A percentile compares a stretch with the other conserved stretches of the same genome.
These are phyloP conservation scores for Bretschneidera sinensis DNA, from an alignment of 345 rosid genomes.

Conservation along the genomic window DNA sequence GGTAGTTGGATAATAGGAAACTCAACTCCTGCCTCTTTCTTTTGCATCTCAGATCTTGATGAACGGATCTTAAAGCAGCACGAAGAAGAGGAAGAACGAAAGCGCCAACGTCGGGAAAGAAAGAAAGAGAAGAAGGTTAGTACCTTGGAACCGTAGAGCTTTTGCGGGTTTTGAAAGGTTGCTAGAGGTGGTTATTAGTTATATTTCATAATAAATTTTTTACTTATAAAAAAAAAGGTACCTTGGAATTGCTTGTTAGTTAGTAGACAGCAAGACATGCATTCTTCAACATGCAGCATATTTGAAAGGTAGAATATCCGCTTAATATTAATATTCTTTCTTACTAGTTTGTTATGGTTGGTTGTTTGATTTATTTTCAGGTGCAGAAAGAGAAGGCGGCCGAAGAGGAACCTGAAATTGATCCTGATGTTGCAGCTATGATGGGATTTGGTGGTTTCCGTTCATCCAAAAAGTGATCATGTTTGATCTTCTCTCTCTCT, in stretches of 20 bases:
- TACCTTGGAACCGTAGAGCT: constrained; percentile 8
- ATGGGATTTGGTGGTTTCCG: constrained; percentile 98
- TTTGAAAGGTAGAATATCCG: background rate
- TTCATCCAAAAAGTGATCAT: constrained; percentile 60
- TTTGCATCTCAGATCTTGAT: constrained; percentile 58
- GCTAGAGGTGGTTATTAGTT: too few relatives aligned
- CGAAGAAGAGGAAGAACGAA: constrained; percentile 89
- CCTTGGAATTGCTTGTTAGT: background rate
- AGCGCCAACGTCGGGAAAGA: constrained; percentile 70
- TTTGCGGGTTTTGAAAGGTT: too few relatives aligned
- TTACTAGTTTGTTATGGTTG: background rate
- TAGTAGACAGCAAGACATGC: background rate
- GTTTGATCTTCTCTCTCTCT: background rate
- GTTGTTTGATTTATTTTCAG: background rate
- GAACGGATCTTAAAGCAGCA: constrained; percentile 81
- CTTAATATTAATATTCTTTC: background rate
- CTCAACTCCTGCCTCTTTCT: background rate
- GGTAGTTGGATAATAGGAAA: background rate
- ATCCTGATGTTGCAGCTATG: constrained; percentile 92
- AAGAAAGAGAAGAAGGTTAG: constrained; percentile 95
- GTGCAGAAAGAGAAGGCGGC: constrained; percentile 77
- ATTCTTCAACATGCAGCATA: background rate
- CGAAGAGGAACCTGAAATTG: constrained; percentile 78
- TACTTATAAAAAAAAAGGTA: too few relatives aligned
- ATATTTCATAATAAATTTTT: too few relatives aligned